These are phyloP conservation scores for Globisporangium takayamanum DNA, from an alignment of 352 stramenopile species.

Conservation along the genomic window DNA sequence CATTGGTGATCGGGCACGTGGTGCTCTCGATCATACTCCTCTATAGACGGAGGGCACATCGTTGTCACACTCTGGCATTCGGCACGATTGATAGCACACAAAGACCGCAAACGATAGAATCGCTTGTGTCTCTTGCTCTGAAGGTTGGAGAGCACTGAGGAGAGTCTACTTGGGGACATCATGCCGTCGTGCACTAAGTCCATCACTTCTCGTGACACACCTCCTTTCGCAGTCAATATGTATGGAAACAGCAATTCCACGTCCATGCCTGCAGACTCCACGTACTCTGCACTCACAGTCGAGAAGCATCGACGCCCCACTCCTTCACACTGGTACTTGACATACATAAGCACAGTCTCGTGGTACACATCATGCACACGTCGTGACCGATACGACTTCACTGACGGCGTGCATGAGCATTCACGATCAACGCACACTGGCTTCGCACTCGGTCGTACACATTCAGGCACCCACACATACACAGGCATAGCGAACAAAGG, in stretches of 20 bases:
- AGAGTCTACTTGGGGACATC: not conserved
- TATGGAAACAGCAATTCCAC: not conserved
- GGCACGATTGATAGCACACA: not conserved
- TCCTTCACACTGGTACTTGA: conserved; percentile 2
- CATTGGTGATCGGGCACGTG: not conserved
- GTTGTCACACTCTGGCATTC: not conserved
- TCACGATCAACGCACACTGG: not conserved
- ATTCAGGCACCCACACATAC: not conserved
- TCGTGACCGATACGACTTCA: not conserved
- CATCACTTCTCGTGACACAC: not conserved
- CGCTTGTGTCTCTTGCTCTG: not conserved
- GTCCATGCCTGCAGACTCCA: not conserved
- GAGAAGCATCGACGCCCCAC: not conserved
- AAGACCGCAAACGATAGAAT: not conserved
- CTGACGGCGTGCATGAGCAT: not conserved
- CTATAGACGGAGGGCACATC: not conserved
- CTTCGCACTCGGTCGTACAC: not conserved
- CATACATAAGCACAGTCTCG: conserved; percentile 1
- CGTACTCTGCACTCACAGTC: not conserved
- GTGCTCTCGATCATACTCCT: not conserved
- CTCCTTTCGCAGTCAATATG: not conserved
- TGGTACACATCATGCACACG: not conserved
- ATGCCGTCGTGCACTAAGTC: not conserved
- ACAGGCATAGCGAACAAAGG: not conserved
- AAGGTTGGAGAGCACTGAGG: not conserved